Evolutionary conservation across 148 eudicot species (phyloP), one percentile per base, ranked within the genome.

Genomic region (Amaranthus hypochondriacus): DNA sequence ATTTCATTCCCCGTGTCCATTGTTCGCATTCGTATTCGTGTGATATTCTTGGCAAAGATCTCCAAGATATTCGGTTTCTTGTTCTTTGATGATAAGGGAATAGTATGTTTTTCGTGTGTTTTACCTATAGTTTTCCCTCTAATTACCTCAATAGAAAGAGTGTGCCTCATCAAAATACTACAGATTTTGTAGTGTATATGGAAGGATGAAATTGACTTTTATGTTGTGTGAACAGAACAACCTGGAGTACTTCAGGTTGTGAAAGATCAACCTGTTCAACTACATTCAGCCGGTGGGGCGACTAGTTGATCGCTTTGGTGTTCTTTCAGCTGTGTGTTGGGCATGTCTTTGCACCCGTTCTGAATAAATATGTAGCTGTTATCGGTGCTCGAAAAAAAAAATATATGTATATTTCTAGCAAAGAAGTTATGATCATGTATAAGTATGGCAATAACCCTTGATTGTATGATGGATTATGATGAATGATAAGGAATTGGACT

Each of bases 221-320:
- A 48, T 48, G 39, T 62, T 53, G 52, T 75, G 69, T 79, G 44
- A 50, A 67, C 77, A 94, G 98, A 86, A 73, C 85, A 89, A 91
- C 91, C 97, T 4, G 98, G 98, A 49, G 93, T 94, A 48, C 81
- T 91, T 72, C 90, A 89, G 81, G 93, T 94, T 4, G 89, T 88
- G 76, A 85, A 82, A 5, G 88, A 89, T 82, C 62, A 66, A 80
- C 83, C 86, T 64, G 70, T 85, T 69, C 85, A 93, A 80, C 87
- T 93, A 63, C 94, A 93, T 61, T 3, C 70, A 3, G 42, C 9
- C 14, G 81, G 91, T 15, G 81, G 69, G 44, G 81, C 80, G 56
- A 44, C 56, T 56, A 70, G 62, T 14, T 53, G 65, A 62, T 7
- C 59, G 62, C 39, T 56, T 69, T 76, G 76, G 73, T 69, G 54